phyloP scores from a whole-genome alignment of 2,329 filamentous ascomycete species.

The Coniochaeta hoffmannii region DNA sequence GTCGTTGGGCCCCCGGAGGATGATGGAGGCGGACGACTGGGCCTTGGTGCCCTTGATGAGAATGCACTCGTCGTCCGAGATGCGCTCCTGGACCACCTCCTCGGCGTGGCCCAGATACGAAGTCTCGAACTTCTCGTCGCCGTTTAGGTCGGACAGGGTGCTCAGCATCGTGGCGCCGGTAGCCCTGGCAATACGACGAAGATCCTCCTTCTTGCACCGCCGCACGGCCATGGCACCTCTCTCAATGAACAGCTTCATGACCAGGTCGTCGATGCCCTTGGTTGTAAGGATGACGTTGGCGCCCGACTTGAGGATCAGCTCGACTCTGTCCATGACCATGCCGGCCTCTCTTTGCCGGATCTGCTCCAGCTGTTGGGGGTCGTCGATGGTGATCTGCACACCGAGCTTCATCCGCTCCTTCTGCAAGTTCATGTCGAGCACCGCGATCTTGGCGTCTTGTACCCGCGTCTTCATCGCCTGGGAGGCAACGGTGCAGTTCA shows the following conservation, averaged over 20 bases:
- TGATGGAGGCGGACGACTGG: conserved; percentile 89
- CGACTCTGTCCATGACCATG: conserved; percentile 87
- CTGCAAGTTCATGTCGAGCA: conserved; percentile 95
- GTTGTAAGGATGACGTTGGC: conserved; percentile 96
- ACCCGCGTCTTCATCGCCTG: conserved; percentile 96
- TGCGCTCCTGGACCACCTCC: conserved; percentile 95
- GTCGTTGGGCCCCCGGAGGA: conserved; percentile 92
- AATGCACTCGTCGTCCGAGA: conserved; percentile 98
- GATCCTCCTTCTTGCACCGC: conserved; percentile 97
- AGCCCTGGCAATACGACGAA: conserved; percentile 90
- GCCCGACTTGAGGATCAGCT: conserved; percentile 96
- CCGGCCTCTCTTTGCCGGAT: conserved; percentile 88
- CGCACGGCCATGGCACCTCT: conserved; percentile 92
- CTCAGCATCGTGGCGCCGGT: conserved; percentile 90
- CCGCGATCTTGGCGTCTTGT: conserved; percentile 90
- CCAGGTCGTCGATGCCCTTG: conserved; percentile 96
- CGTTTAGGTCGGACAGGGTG: conserved; percentile 92
- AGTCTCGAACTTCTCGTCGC: conserved; percentile 91
- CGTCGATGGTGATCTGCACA: conserved; percentile 96
- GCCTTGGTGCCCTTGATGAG: conserved; percentile 92
- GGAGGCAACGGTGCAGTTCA: conserved; percentile 97
- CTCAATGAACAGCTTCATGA: conserved; percentile 90
- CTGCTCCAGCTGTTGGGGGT: conserved; percentile 94
- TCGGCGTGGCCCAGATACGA: conserved; percentile 87
- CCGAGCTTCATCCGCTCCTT: conserved; percentile 99